Evolutionary conservation across 78 protist species (phyloP), one percentile per base, ranked within the genome.

Genomic region (slime mould (Dictyostelium discoideum)): DNA sequence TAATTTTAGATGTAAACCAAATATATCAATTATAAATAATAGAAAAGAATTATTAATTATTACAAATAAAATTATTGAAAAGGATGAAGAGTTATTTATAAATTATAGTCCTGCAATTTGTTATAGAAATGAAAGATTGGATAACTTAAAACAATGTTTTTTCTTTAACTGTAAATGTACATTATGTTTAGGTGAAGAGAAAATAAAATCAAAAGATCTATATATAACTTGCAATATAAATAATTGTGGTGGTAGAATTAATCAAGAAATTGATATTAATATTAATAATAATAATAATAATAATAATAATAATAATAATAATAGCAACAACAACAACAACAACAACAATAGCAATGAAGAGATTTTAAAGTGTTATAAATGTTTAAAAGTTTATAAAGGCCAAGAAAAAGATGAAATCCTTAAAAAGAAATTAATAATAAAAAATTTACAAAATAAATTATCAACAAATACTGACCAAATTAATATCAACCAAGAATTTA

Each of bases 221-320:
- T 74, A 74, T 37, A 32, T 74, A 37, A 3, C 3, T 1, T 74
- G 81, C 18, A 32, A 10, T 32, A 74, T 11, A 6, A 29, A 44
- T 74, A 74, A 74, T 74, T 6, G 46, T 14, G 81, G 81, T 14
- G 81, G 81, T 37, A 74, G 81, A 74, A 37, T 74, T 74, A 74
- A 74, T 74, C 16, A 29, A 37, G 16, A 37, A 7, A 20, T 20
- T 5, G 69, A 20, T 54, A n/a, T n/a, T n/a, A n/a, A n/a, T n/a
- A n/a, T n/a, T n/a, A 9, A 24, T 24, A n/a, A 65, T n/a, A 11
- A 69, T 26, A 69, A 2, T 5, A 42, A 42, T 5, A 2, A n/a
- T n/a, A n/a, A n/a, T n/a, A n/a, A n/a, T n/a, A 9, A 24, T 24
- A n/a, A 65, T n/a, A 11, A 69, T 26, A 69, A 2, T 5, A 42